Evolutionary conservation across 805 yeast genomes (phyloP).

Genomic region (Schizosaccharomyces lindneri): DNA sequence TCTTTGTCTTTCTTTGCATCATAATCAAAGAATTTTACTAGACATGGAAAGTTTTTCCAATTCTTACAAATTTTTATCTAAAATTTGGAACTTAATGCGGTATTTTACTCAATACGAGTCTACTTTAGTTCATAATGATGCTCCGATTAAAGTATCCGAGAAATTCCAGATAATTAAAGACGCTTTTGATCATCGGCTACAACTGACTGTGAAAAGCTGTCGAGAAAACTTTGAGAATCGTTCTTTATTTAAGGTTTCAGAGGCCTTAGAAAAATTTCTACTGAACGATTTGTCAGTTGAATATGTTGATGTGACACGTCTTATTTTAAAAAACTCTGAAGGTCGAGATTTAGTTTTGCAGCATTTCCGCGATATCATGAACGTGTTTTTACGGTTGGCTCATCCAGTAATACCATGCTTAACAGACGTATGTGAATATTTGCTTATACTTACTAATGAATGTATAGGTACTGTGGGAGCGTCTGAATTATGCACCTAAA

Average conservation of each 20-base stretch:
- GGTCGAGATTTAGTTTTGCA: slow-evolving; percentile 65
- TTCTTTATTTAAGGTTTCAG: slow-evolving; percentile 72
- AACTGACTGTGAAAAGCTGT: slow-evolving; percentile 38
- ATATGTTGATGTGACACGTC: slow-evolving; percentile 90
- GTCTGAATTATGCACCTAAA: too few species aligned
- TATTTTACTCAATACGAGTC: slow-evolving; percentile 58
- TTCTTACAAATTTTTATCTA: slow-evolving; percentile 96
- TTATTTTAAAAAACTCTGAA: slow-evolving; percentile 69
- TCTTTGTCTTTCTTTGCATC: slow-evolving; percentile 90
- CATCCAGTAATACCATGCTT: slow-evolving; percentile 97
- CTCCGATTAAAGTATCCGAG: slow-evolving; percentile 1
- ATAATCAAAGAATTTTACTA: slow-evolving; percentile 92
- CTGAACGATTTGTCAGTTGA: slow-evolving; percentile 84
- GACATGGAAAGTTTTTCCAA: slow-evolving; percentile 94
- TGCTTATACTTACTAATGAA: background rate
- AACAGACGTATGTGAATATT: slow-evolving; percentile 27
- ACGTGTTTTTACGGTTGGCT: slow-evolving; percentile 69
- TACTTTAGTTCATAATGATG: too few species aligned
- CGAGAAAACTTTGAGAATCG: slow-evolving; percentile 50
- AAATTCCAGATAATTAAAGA: slow-evolving; percentile 62
- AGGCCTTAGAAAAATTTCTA: slow-evolving; percentile 82
- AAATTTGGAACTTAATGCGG: slow-evolving; percentile 86
- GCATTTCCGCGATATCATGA: slow-evolving; percentile 76
- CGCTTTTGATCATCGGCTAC: slow-evolving; percentile 80
- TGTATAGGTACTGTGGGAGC: too few species aligned